A percentile compares a stretch with the other conserved stretches of the same genome.
Conservation (phyloP, 129 eudicot genomes). For the Flaveria brownii region DNA sequence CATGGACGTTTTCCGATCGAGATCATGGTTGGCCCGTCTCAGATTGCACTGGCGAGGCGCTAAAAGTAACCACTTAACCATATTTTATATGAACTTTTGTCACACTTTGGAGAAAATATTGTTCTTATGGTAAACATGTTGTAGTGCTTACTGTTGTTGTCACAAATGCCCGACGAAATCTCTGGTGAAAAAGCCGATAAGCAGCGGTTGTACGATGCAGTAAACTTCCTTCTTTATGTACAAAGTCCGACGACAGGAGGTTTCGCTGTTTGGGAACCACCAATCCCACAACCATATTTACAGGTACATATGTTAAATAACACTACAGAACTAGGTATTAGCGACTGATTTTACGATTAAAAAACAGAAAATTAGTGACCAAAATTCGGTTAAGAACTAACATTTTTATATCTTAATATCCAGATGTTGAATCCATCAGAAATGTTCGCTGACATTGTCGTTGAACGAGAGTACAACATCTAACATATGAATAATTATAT, state of each 20-base stretch:
- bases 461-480: constrained; percentile 54
- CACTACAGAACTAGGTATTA: not conserved
- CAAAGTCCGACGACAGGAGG: constrained; percentile 61
- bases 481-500: not conserved
- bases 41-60: constrained; percentile 65
- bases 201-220: constrained; percentile 50
- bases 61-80: constrained; percentile 38
- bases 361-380: not conserved
- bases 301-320: constrained; percentile 38
- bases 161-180: constrained; percentile 55
- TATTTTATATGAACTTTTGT: not conserved
- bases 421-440: constrained; percentile 69
- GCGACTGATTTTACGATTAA: not conserved
- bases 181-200: constrained; percentile 48
- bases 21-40: constrained; percentile 76
- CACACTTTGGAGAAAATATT: not conserved
- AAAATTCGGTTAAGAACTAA: not conserved
- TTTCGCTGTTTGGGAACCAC: constrained; percentile 70
- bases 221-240: constrained; percentile 50
- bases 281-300: constrained; percentile 54
- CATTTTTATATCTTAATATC: not conserved
- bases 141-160: constrained; percentile 56
- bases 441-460: constrained; percentile 58
- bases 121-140: not conserved
- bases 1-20: constrained; percentile 75